Evolutionary conservation across 345 rosid species (phyloP).

Genomic region (Kandelia obovata): DNA sequence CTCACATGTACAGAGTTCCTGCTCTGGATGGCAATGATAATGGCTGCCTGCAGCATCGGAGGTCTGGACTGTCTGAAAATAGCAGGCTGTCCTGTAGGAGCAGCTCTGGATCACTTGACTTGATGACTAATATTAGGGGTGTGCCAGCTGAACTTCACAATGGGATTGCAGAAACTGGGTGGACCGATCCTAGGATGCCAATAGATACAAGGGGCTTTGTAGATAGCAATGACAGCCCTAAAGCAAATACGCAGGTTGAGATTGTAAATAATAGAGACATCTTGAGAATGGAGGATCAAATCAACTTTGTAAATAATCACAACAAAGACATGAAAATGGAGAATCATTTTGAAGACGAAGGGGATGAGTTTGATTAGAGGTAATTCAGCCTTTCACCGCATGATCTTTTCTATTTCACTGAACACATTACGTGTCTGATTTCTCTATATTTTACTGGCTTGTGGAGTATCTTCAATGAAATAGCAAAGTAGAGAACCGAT

Average conservation of each 20-base stretch:
- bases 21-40: constrained; percentile 29
- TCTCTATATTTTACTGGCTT: background rate
- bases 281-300: constrained; percentile 45
- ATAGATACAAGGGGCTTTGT: constrained; percentile 41
- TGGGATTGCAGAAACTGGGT: constrained; percentile 32
- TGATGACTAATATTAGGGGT: constrained; percentile 21
- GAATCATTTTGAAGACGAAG: constrained; percentile 56
- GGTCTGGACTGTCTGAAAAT: constrained; percentile 33
- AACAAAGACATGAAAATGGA: constrained; percentile 43
- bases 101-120: constrained; percentile 41
- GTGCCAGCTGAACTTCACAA: constrained; percentile 25
- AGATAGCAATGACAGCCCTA: constrained; percentile 36
- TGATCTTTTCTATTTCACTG: background rate
- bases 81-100: constrained; percentile 27
- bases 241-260: constrained; percentile 31
- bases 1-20: constrained; percentile 29
- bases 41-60: constrained; percentile 34
- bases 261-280: constrained; percentile 57
- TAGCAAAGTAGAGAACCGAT: background rate
- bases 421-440: background rate
- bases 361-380: constrained; percentile 57
- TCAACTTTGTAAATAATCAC: constrained; percentile 53
- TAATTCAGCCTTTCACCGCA: constrained; percentile 16
- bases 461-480: no score
- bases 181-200: constrained; percentile 33